A percentile compares a stretch with the other conserved stretches of the same genome.
phyloP scores from a whole-genome alignment of 768 basidiomycete species.

The Steccherinum ochraceum region DNA sequence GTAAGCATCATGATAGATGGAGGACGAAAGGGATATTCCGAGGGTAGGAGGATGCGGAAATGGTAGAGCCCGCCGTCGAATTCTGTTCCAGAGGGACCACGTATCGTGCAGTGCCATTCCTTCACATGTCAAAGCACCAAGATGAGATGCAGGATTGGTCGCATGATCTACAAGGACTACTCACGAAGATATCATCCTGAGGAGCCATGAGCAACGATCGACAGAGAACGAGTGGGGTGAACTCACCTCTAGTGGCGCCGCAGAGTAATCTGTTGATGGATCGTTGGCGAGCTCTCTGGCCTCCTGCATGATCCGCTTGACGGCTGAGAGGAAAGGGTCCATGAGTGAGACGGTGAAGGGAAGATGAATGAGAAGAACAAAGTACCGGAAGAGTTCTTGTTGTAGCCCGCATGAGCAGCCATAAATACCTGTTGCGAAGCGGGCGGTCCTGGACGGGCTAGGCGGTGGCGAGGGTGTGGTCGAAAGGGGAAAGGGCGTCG shows the following conservation, averaged over 20 bases:
- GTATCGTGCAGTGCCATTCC: slow-evolving; percentile 98
- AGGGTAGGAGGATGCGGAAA: slow-evolving; percentile 82
- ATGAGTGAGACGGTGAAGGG: background rate
- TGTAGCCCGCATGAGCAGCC: slow-evolving; percentile 38
- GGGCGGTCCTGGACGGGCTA: no score
- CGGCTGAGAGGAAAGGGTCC: slow-evolving; percentile 44
- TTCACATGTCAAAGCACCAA: slow-evolving; percentile 20
- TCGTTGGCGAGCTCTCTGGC: slow-evolving; percentile 84
- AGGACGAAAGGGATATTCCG: slow-evolving; percentile 95
- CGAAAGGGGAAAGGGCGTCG: background rate
- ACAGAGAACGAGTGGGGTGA: slow-evolving; percentile 14
- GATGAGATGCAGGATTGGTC: background rate
- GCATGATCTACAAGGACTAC: slow-evolving; percentile 21
- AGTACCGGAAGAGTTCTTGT: slow-evolving; percentile 88
- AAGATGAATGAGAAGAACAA: slow-evolving; percentile 15
- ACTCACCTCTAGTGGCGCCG: slow-evolving; percentile 69
- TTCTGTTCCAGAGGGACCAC: slow-evolving; percentile 82
- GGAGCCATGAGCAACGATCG: background rate
- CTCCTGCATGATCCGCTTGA: slow-evolving; percentile 97
- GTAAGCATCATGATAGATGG: slow-evolving; percentile 96
- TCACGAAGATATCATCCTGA: slow-evolving; percentile 85
- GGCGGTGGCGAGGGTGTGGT: slow-evolving; percentile 1
- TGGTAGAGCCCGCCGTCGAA: slow-evolving; percentile 97
- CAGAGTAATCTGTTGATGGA: slow-evolving; percentile 80
- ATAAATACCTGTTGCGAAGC: slow-evolving; percentile 9